These are phyloP conservation scores for Leishmania lainsoni DNA, from an alignment of 208 protist genomes.

Conservation along the genomic window DNA sequence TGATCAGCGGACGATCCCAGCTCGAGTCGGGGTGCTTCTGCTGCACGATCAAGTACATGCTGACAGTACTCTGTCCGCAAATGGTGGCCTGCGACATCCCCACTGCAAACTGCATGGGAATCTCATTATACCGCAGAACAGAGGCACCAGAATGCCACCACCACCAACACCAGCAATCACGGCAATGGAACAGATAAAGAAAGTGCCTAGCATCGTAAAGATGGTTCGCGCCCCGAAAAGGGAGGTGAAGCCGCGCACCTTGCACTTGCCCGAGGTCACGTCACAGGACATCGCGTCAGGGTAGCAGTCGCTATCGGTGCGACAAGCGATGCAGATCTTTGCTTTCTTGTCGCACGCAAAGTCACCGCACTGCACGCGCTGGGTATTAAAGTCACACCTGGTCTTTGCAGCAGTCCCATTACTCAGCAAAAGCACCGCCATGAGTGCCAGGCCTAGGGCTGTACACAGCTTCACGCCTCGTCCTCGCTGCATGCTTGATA, in stretches of 20 bases:
- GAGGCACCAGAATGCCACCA: conserved; percentile 85
- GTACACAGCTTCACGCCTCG: conserved; percentile 3
- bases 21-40: conserved; percentile 51
- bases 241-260: conserved; percentile 37
- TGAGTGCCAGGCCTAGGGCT: conserved; percentile 4
- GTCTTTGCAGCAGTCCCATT: conserved; percentile 18
- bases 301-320: conserved; percentile 59
- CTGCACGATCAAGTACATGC: conserved; percentile 64
- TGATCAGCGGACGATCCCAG: conserved; percentile 79
- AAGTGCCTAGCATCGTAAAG: conserved; percentile 57
- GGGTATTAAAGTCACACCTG: conserved; percentile 52
- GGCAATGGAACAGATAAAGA: conserved; percentile 65
- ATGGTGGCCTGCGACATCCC: conserved; percentile 87
- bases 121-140: conserved; percentile 59
- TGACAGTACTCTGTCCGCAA: conserved; percentile 80
- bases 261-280: conserved; percentile 42
- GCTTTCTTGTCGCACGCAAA: conserved; percentile 23
- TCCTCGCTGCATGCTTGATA: neutral
- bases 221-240: conserved; percentile 33
- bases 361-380: conserved; percentile 72
- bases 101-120: conserved; percentile 71
- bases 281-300: conserved; percentile 59
- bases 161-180: conserved; percentile 83
- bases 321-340: too few species aligned
- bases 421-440: conserved; percentile 5